phyloP scores from a whole-genome alignment of 2,329 filamentous ascomycete genomes.

The Phoma herbarum region DNA sequence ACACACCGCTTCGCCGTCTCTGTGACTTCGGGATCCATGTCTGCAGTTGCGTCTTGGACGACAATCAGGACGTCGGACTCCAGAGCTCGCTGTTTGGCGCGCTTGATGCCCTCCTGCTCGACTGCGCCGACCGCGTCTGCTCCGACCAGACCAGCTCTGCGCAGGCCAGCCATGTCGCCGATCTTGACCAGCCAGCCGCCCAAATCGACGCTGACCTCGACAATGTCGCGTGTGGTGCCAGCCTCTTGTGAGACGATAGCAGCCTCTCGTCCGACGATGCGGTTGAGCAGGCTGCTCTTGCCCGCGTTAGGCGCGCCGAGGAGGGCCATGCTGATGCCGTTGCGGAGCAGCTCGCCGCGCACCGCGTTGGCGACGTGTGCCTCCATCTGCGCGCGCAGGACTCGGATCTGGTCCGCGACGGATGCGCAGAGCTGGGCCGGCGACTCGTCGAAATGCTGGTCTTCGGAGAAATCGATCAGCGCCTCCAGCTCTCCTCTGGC shows the following conservation, averaged over 20 bases:
- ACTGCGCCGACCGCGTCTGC: constrained; percentile 69
- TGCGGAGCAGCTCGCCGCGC: constrained; percentile 82
- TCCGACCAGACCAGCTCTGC: constrained; percentile 57
- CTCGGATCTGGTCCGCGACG: constrained; percentile 70
- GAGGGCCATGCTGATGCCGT: constrained; percentile 85
- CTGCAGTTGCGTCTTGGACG: constrained; percentile 72
- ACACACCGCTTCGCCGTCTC: constrained; percentile 62
- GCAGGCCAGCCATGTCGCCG: constrained; percentile 91
- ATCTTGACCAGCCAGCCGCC: constrained; percentile 92
- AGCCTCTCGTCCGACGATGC: constrained; percentile 88
- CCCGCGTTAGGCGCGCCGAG: constrained; percentile 93
- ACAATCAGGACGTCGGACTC: constrained; percentile 88
- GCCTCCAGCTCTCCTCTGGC: constrained; percentile 93
- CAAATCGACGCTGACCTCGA: constrained; percentile 90
- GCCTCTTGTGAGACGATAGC: constrained; percentile 94
- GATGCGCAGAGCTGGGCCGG: constrained; percentile 74
- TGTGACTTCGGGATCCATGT: constrained; percentile 68
- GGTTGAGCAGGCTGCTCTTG: constrained; percentile 93
- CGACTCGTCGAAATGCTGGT: constrained; percentile 95
- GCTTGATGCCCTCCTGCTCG: constrained; percentile 88
- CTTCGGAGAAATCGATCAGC: constrained; percentile 95
- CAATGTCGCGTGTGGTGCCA: constrained; percentile 91
- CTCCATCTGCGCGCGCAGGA: constrained; percentile 69
- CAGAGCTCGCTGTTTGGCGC: constrained; percentile 80
- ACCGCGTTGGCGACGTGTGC: constrained; percentile 79